These are phyloP conservation scores for Mycena vitilis DNA, from an alignment of 768 basidiomycete genomes.

Conservation along the genomic window DNA sequence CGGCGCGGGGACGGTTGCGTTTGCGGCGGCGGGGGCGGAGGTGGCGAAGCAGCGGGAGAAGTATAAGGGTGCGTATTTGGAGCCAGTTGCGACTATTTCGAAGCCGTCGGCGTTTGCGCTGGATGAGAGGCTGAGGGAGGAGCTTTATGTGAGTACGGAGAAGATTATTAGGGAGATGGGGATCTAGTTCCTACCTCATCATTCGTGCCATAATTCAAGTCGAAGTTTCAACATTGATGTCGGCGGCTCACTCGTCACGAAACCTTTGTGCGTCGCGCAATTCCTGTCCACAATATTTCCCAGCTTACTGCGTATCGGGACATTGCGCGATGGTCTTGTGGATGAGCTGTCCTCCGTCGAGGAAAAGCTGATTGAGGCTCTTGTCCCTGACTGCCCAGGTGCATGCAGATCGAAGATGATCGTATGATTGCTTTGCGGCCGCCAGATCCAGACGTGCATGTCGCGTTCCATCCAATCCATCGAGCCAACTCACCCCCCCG, in stretches of 20 bases:
- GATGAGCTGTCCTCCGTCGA: no score
- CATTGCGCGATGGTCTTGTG: neutral
- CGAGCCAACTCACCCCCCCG: no score
- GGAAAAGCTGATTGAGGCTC: no score
- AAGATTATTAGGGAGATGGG: slow-evolving; percentile 7
- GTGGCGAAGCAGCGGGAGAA: slow-evolving; percentile 36
- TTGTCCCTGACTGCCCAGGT: no score
- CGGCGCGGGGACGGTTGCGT: slow-evolving; percentile 43
- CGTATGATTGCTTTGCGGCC: no score
- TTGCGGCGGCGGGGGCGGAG: slow-evolving; percentile 44
- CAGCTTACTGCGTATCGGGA: neutral
- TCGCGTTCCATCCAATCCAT: no score
- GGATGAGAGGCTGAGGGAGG: slow-evolving; percentile 40
- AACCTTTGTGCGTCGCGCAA: neutral
- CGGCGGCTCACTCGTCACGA: neutral
- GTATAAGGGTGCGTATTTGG: slow-evolving; percentile 46
- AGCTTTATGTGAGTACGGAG: slow-evolving; percentile 45
- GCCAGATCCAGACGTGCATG: no score
- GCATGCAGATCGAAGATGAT: no score
- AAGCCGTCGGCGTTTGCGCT: slow-evolving; percentile 23
- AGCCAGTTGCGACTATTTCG: slow-evolving; percentile 35
- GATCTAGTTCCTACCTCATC: no score
- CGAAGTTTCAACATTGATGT: no score
- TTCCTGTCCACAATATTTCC: neutral
- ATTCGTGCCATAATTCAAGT: no score